phyloP scores from a whole-genome alignment of 495 filamentous ascomycete species.

The Aspergillus haitiensis region DNA sequence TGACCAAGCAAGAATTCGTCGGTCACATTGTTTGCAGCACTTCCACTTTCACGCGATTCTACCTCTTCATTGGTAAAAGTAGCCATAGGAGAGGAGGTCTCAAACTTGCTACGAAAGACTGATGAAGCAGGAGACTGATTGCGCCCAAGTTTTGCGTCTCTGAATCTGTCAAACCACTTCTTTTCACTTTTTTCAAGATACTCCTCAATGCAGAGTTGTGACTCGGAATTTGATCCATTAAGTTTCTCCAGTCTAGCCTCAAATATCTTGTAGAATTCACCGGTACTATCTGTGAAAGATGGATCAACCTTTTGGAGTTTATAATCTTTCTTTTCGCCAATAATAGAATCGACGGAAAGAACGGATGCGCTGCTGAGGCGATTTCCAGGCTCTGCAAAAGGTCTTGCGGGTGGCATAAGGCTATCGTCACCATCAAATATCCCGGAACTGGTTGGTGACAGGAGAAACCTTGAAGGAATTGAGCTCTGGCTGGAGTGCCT shows the following conservation, averaged over 20 bases:
- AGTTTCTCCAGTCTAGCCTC: constrained; percentile 60
- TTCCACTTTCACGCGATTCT: constrained; percentile 40
- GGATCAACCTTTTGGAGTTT: constrained; percentile 69
- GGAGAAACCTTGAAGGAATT: constrained; percentile 23
- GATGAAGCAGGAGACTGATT: constrained; percentile 49
- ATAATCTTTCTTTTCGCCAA: constrained; percentile 62
- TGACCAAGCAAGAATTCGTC: constrained; percentile 64
- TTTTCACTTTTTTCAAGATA: constrained; percentile 69
- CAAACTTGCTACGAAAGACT: constrained; percentile 37
- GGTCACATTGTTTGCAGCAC: constrained; percentile 26
- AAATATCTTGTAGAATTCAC: constrained; percentile 61
- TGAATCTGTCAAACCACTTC: constrained; percentile 65
- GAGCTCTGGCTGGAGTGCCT: constrained; percentile 37
- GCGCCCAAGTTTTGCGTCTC: constrained; percentile 56
- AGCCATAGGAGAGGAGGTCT: constrained; percentile 34
- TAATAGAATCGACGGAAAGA: constrained; percentile 54
- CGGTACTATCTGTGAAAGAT: constrained; percentile 68
- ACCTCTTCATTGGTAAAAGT: constrained; percentile 42
- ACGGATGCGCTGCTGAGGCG: constrained; percentile 50
- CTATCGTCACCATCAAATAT: constrained; percentile 46
- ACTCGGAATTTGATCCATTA: constrained; percentile 56
- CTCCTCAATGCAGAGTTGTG: constrained; percentile 65
- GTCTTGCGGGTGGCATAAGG: constrained; percentile 32
- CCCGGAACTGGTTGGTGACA: constrained; percentile 33
- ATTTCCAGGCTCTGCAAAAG: constrained; percentile 38